These are phyloP conservation scores for Fusarium tricinctum DNA, from an alignment of 2,329 filamentous ascomycete species.

Conservation along the genomic window DNA sequence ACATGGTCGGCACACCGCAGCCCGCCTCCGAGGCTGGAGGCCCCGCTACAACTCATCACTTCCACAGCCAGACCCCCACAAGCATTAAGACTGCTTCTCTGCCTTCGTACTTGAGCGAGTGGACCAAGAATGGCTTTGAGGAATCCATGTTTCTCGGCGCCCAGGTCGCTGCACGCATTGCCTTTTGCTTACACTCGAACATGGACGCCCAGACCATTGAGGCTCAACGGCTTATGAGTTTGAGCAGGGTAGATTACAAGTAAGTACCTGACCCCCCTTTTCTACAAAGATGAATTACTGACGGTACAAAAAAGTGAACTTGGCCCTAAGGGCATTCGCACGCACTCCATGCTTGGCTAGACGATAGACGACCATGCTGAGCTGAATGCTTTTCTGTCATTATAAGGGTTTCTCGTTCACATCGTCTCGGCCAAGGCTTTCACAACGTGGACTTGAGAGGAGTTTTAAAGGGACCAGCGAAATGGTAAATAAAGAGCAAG, in stretches of 20 bases:
- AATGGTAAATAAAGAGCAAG: slow-evolving; percentile 38
- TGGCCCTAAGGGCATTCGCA: slow-evolving; percentile 67
- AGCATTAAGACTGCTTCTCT: slow-evolving; percentile 83
- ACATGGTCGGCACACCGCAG: slow-evolving; percentile 56
- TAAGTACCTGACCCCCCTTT: slow-evolving; percentile 55
- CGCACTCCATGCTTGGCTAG: slow-evolving; percentile 67
- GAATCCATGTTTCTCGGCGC: slow-evolving; percentile 90
- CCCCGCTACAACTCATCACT: slow-evolving; percentile 62
- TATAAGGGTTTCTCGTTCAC: slow-evolving; percentile 25
- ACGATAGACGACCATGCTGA: slow-evolving; percentile 25
- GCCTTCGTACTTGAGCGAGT: slow-evolving; percentile 90
- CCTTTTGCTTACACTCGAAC: slow-evolving; percentile 70
- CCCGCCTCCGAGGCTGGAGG: slow-evolving; percentile 59
- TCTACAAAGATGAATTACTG: slow-evolving; percentile 18
- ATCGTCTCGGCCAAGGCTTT: slow-evolving; percentile 17
- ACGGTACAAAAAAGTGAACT: slow-evolving; percentile 60
- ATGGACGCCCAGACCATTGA: slow-evolving; percentile 66
- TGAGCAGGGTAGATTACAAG: slow-evolving; percentile 73
- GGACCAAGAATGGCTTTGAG: slow-evolving; percentile 84
- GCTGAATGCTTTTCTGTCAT: slow-evolving; percentile 34
- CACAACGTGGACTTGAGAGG: slow-evolving; percentile 37
- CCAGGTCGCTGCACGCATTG: slow-evolving; percentile 80
- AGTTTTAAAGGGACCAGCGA: slow-evolving; percentile 42
- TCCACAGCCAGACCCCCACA: slow-evolving; percentile 81
- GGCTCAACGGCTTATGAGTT: slow-evolving; percentile 68